Evolutionary conservation across 2,329 filamentous ascomycete species (phyloP).

Genomic region (Monosporascus sp.): DNA sequence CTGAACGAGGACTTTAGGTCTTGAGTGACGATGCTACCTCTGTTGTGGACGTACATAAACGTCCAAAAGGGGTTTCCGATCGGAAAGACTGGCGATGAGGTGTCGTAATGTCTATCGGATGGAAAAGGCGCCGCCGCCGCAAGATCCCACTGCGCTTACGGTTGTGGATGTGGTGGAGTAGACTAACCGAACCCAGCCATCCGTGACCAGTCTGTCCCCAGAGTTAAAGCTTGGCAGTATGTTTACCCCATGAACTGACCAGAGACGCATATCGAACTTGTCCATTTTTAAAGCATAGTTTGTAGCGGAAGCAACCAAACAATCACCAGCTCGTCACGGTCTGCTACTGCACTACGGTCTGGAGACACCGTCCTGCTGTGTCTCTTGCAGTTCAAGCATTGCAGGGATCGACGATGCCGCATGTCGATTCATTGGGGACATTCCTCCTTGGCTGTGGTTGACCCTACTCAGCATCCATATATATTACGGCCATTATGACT

Average conservation of each 20-base stretch:
- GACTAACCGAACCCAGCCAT: slow-evolving; percentile 11
- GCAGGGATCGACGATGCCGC: not conserved
- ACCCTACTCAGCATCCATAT: not conserved
- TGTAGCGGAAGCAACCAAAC: not conserved
- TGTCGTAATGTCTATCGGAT: not conserved
- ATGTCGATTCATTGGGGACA: not conserved
- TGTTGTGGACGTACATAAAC: too few relatives aligned
- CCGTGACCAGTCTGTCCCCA: slow-evolving; percentile 11
- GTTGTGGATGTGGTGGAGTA: slow-evolving; percentile 8
- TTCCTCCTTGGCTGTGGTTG: not conserved
- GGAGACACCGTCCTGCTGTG: not conserved
- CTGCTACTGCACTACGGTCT: not conserved
- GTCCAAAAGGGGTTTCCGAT: not conserved
- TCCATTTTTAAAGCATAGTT: not conserved
- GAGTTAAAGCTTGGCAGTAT: slow-evolving; percentile 10
- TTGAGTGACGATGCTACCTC: too few relatives aligned
- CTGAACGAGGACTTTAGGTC: too few relatives aligned
- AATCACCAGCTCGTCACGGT: not conserved
- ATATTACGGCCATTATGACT: not conserved
- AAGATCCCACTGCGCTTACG: too few relatives aligned
- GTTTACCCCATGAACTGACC: not conserved
- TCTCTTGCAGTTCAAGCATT: not conserved
- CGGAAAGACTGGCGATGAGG: not conserved
- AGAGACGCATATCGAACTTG: not conserved
- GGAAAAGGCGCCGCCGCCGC: too few relatives aligned